Percentiles rank a stretch among this genome's conserved stretches.
Conservation (phyloP, 495 filamentous ascomycete genomes). For the Neurospora sp. region DNA sequence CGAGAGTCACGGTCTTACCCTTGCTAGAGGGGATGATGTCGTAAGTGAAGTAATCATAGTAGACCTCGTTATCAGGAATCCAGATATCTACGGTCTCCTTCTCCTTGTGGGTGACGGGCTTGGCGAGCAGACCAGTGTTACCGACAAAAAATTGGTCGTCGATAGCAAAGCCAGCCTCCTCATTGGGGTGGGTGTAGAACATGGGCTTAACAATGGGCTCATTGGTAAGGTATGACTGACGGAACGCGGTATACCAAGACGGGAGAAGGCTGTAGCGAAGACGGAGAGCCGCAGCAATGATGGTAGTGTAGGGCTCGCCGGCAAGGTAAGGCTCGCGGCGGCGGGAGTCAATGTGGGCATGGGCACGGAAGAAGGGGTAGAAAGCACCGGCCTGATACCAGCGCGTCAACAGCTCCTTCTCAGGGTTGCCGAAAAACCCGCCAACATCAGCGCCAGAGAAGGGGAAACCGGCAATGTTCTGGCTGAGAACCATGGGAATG, state of each 20-base stretch:
- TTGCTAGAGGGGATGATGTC: constrained; percentile 54
- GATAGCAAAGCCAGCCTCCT: constrained; percentile 74
- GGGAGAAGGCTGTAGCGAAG: constrained; percentile 84
- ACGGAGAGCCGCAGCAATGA: constrained; percentile 79
- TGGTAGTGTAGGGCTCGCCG: constrained; percentile 72
- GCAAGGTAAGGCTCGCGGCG: constrained; percentile 87
- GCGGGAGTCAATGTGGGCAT: constrained; percentile 92
- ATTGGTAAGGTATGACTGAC: constrained; percentile 71
- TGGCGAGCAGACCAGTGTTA: constrained; percentile 72
- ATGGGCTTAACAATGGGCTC: constrained; percentile 83
- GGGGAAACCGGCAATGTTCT: constrained; percentile 86
- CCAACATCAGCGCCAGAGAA: constrained; percentile 95
- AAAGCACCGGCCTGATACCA: constrained; percentile 98
- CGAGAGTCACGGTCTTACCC: constrained; percentile 56
- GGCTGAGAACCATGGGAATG: constrained; percentile 85
- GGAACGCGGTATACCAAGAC: constrained; percentile 95
- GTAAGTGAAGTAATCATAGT: constrained; percentile 92
- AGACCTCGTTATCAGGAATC: constrained; percentile 73
- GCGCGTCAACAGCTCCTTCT: constrained; percentile 76
- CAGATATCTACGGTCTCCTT: constrained; percentile 69
- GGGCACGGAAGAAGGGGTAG: constrained; percentile 98
- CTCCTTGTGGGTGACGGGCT: constrained; percentile 73
- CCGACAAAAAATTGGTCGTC: constrained; percentile 94
- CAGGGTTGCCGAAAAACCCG: constrained; percentile 95
- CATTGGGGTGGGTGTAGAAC: constrained; percentile 82